Percentiles rank a stretch among this genome's conserved stretches.
Evolutionary conservation across 345 rosid genomes (phyloP).

Genomic region (Melaleuca quinquenervia): DNA sequence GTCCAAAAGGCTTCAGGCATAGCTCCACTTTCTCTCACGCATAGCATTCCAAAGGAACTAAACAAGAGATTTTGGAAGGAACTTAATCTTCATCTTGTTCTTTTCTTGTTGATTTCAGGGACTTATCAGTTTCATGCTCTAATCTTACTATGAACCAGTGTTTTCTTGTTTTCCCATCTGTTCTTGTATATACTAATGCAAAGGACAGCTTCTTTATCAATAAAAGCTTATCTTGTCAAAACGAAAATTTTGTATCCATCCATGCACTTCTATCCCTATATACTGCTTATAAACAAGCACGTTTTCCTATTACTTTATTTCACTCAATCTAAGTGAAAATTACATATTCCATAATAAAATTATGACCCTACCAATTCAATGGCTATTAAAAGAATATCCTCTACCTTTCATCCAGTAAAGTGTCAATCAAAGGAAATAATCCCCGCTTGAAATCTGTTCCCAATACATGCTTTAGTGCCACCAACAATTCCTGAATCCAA

Average conservation of each 20-base stretch:
- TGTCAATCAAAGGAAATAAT: slow-evolving; percentile 93
- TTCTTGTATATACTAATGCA: background rate
- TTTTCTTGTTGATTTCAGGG: background rate
- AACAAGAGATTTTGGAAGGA: background rate
- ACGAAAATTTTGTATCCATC: background rate
- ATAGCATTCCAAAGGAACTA: background rate
- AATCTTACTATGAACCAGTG: background rate
- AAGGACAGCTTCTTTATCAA: background rate
- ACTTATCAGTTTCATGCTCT: background rate
- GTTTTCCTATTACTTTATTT: background rate
- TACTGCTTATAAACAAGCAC: background rate
- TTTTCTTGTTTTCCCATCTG: background rate
- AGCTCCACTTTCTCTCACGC: background rate
- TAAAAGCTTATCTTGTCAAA: background rate
- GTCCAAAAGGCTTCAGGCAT: background rate
- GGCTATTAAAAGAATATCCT: background rate
- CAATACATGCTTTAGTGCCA: slow-evolving; percentile 91
- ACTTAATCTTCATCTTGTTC: background rate
- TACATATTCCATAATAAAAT: background rate
- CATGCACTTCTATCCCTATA: background rate
- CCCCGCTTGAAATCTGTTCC: slow-evolving; percentile 99
- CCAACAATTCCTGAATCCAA: slow-evolving; percentile 79
- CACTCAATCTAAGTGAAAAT: background rate
- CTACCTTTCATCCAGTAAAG: slow-evolving; percentile 90
- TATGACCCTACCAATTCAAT: background rate